phyloP scores from a whole-genome alignment of 768 basidiomycete species.

The Favolaschia claudopus region DNA sequence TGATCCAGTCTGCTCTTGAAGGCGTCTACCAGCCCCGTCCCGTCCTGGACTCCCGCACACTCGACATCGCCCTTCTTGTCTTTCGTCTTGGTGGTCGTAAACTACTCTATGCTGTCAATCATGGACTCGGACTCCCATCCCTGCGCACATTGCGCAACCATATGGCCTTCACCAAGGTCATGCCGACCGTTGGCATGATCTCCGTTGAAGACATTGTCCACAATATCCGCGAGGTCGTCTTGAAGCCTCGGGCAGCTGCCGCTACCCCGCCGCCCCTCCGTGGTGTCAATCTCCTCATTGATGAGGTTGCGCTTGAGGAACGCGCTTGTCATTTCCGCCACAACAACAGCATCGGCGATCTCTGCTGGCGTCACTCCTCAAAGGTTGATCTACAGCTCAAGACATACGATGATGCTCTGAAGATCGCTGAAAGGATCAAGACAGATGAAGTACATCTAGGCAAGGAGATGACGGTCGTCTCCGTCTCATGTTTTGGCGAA shows the following conservation, averaged over 20 bases:
- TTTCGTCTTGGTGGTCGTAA: conserved; percentile 7
- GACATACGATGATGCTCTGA: too few relatives aligned
- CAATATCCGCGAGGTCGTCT: too few relatives aligned
- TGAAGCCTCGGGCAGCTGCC: not conserved
- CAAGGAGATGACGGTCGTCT: conserved; percentile 22
- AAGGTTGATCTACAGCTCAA: not conserved
- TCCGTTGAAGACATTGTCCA: too few relatives aligned
- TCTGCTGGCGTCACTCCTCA: conserved; percentile 18
- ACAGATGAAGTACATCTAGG: conserved; percentile 6
- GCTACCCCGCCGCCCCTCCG: not conserved
- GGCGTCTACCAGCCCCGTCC: too few relatives aligned
- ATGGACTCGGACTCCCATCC: conserved; percentile 9
- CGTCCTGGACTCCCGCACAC: not conserved
- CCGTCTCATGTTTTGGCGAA: conserved; percentile 13
- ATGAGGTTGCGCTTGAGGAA: too few relatives aligned
- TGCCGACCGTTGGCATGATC: conserved; percentile 13
- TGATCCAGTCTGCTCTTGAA: conserved; percentile 10
- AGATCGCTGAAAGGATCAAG: not conserved
- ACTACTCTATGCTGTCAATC: conserved; percentile 22
- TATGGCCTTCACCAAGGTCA: not conserved
- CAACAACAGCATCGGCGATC: conserved; percentile 1
- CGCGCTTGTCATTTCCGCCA: conserved; percentile 1
- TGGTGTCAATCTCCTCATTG: conserved; percentile 10
- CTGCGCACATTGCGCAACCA: conserved; percentile 3
- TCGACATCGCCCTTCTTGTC: conserved; percentile 7